Base-by-base conservation (phyloP, 148 eudicot species). In the Amaranthus cruentus region DNA sequence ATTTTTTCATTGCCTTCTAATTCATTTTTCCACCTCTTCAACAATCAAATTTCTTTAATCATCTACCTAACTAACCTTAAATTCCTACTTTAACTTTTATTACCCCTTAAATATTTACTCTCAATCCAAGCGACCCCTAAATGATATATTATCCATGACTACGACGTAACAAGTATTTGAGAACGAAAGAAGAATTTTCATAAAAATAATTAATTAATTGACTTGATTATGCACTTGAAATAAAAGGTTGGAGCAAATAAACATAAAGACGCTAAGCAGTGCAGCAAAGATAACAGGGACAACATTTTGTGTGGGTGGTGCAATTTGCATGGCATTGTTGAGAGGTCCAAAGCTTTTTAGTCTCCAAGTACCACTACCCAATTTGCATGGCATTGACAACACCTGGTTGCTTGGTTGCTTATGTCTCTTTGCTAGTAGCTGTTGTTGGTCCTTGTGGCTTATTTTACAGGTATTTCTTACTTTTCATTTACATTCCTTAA, bases 361-460 rank as follows among this genome's bases (percentile, higher is more conserved):
- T 72, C 43, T 80, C 46, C 82, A 85, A 62, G 52, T 83, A 14
- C 76, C 72, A 46, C 73, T 78, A 71, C 48, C 48, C 51, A 79
- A 75, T 54, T 84, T 47, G 18, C 79, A 59, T 2, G 82, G 72
- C 18, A 73, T 62, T 61, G 86, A 83, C 21, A 70, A 79, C 8
- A 62, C 84, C 6, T 91, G 98, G 98, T 42, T 93, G 28, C 52
- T 91, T 5, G 98, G 98, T 15, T 89, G 88, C 63, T 48, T 89
- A 13, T 79, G 85, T 21, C 87, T 91, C 81, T 79, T 93, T 68
- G 89, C 68, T 13, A 88, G 88, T 77, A 51, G 83, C 68, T 81
- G 79, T 75, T 88, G 86, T 71, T 89, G 92, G 95, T 88, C 98
- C 7, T 4, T 85, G 62, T 93, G 95, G 91, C 95, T 93, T 15